Base-by-base conservation (phyloP, 345 rosid genomes). In the Salix udensis region DNA sequence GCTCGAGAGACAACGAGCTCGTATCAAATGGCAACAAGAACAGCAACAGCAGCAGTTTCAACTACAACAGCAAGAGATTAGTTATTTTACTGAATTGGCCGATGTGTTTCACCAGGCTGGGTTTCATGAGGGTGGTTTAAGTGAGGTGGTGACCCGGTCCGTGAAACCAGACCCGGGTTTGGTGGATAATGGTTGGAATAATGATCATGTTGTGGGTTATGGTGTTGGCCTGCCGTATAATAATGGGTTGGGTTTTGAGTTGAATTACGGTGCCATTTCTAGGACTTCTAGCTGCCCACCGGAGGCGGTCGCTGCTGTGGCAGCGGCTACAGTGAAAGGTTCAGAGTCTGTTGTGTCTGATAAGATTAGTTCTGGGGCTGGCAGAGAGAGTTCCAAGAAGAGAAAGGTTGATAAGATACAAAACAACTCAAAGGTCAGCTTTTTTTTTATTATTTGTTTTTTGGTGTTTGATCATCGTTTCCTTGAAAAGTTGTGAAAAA, bases 1-100 rank as follows among this genome's bases (percentile, higher is more conserved):
- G 71, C 84, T 90, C 34, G 97, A 92, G 67, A 80, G 95, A 65
- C 97, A 91, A 80, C 81, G 84, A 44, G 86, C 85, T 76, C 77
- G 79, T 44, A 72, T 81, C 70, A 81, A 82, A 71, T 81, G 88
- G 84, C 86, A 85, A 31, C 79, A 73, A 30, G 83, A 84, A 36
- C 68, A 74, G n/a, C 89, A n/a, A n/a, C n/a, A 67, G 16, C 71
- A 60, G 0, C 61, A 53, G 6, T 24, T 44, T 37, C 79, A 60
- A 2, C 28, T 44, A 4, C 31, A 26, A 44, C 65, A 53, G 60
- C 75, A 72, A 34, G 65, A 72, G 11, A 67, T 52, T 24, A 77
- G 74, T 34, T 81, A 61, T 70, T 84, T 82, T 76, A 34, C 85
- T 24, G 91, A 85, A 68, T 55, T 87, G 61, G 82, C 75, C 24